A percentile compares a stretch with the other conserved stretches of the same genome.
phyloP scores from a whole-genome alignment of 1,284 basidiomycete species.

The Amylostereum areolatum region DNA sequence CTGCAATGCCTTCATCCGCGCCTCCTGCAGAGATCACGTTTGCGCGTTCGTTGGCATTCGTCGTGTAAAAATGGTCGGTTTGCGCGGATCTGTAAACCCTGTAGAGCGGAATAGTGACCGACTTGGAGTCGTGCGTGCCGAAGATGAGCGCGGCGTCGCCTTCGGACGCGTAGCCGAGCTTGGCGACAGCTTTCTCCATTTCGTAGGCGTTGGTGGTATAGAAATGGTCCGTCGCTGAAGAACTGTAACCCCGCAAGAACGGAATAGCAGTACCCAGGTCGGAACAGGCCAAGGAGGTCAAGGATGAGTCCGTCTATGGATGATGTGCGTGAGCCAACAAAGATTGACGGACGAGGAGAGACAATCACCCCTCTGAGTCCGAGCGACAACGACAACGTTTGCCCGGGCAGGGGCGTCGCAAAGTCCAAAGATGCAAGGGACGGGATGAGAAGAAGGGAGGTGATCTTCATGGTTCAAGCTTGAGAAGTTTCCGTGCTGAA shows the following conservation, averaged over 20 bases:
- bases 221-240: constrained; percentile 7
- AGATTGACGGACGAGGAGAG: no score
- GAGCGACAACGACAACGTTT: no score
- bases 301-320: no score
- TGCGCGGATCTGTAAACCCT: constrained; percentile 2
- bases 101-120: constrained; percentile 7
- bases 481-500: no score
- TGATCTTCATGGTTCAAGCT: no score
- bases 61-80: constrained; percentile 10
- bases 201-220: constrained; percentile 10
- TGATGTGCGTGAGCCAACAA: no score
- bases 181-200: background rate
- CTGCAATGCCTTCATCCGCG: constrained; percentile 8
- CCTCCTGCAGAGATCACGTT: constrained; percentile 2
- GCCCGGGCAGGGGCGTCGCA: no score
- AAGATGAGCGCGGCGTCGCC: background rate
- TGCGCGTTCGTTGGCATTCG: constrained; percentile 1
- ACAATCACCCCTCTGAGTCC: no score
- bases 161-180: background rate
- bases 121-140: background rate
- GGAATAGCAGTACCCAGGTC: no score
- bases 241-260: background rate
- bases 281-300: no score
- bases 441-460: no score
- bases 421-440: no score